phyloP scores from a whole-genome alignment of 257 asterid genomes.

The Verbascum thapsus region DNA sequence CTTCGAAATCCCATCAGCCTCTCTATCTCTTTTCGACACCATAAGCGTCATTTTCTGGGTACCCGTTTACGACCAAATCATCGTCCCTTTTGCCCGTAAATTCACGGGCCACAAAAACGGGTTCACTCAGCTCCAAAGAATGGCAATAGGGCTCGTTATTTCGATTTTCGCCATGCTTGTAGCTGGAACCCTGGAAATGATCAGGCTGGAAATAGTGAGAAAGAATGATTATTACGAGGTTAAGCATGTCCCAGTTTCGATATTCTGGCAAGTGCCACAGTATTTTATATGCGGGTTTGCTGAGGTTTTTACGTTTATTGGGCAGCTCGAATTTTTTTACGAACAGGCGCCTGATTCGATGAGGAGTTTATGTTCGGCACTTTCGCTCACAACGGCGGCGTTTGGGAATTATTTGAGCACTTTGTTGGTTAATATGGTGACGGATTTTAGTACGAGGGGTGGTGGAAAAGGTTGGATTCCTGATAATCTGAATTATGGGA shows the following conservation, averaged over 20 bases:
- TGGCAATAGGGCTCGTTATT: constrained; percentile 57
- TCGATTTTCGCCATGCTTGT: constrained; percentile 57
- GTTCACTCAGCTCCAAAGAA: constrained; percentile 70
- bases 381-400: constrained; percentile 60
- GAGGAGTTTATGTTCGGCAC: constrained; percentile 63
- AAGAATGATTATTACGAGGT: constrained; percentile 38
- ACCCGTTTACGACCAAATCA: constrained; percentile 55
- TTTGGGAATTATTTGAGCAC: constrained; percentile 62
- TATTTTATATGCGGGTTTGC: constrained; percentile 69
- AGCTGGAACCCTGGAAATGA: constrained; percentile 50
- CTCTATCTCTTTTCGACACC: constrained; percentile 61
- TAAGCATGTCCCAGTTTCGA: constrained; percentile 47
- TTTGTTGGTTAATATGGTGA: constrained; percentile 49
- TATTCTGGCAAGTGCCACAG: constrained; percentile 75
- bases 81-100: constrained; percentile 49
- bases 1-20: constrained; percentile 62
- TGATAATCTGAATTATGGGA: constrained; percentile 61
- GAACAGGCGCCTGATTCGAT: constrained; percentile 73
- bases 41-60: constrained; percentile 67
- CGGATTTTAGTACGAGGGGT: constrained; percentile 44
- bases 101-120: constrained; percentile 60
- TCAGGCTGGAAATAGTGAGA: constrained; percentile 41
- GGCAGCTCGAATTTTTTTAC: constrained; percentile 67
- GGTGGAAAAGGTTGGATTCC: constrained; percentile 71
- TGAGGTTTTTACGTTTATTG: constrained; percentile 59